Base-by-base conservation (phyloP, 345 rosid genomes). In the Eucalyptus shirleyi region DNA sequence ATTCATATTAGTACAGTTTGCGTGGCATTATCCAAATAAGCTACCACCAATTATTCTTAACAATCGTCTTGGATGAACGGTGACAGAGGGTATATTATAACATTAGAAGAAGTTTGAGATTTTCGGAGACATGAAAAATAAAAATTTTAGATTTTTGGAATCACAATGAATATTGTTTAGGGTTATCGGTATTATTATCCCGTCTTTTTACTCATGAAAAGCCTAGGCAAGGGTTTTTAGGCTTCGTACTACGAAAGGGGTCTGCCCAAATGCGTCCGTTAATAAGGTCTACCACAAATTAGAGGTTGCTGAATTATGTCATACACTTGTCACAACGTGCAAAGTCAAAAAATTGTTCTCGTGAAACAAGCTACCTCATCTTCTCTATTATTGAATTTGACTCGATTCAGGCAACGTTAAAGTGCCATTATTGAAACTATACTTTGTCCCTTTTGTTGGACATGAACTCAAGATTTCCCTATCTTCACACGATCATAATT, bases 1-100 rank as follows among this genome's bases (percentile, higher is more conserved):
- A 69, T 69, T 34, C 81, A 5, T 17, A 12, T 17, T 9, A 9
- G 6, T 2, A 17, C 6, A 17, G 1, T 18, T 18, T 0, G 4
- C 2, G 0, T 7, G 24, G 26, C 13, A 69, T 69, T 69, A 3
- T 69, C 6, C 13, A 34, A 1, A 19, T 69, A 67, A 67, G 24
- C 23, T 34, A 5, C 42, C 26, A n/a, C 3, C 4, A 1, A 9
- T 19, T 37, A 34, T 69, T 12, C 42, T 69, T 69, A 18, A 34
- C 7, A 4, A 12, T 69, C 0, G 3, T 69, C 81, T 69, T 18
- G 44, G 26, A 69, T 3, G 44, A 34, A 69, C 7, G 6, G 44
- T 5, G 81, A 34, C 6, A 4, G 13, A 34, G 7, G 44, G 12
- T 5, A 34, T 34, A 18, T 18, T 34, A 37, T 18, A 23, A 69